phyloP scores from a whole-genome alignment of 345 rosid genomes.

The Gossypium sturtianum region DNA sequence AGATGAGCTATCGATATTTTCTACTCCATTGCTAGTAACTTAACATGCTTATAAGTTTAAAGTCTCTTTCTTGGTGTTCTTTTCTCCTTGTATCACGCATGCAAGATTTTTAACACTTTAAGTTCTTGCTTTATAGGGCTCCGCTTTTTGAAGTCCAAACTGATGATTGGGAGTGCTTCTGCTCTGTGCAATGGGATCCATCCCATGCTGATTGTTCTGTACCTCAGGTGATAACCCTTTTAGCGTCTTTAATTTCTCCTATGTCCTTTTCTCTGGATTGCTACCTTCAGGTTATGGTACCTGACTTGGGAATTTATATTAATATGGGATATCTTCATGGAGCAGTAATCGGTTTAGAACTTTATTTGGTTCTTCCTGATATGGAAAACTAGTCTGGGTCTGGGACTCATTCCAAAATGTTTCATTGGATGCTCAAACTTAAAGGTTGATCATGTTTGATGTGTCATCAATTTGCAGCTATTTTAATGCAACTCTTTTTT shows the following conservation, averaged over 20 bases:
- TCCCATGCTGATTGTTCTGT: constrained; percentile 81
- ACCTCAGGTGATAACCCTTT: constrained; percentile 61
- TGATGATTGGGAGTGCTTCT: constrained; percentile 90
- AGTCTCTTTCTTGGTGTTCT: neutral
- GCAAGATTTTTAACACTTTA: constrained; percentile 4
- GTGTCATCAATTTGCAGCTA: neutral
- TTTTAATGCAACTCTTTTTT: neutral
- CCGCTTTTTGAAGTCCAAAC: constrained; percentile 86
- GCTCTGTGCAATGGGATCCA: constrained; percentile 82
- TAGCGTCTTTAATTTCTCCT: neutral
- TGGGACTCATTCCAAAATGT: neutral
- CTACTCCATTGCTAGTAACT: neutral
- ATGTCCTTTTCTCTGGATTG: neutral
- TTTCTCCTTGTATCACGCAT: neutral
- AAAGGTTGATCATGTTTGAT: neutral
- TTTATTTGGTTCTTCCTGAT: neutral
- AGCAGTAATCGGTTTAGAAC: neutral
- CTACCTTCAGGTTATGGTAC: neutral
- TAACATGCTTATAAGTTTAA: neutral
- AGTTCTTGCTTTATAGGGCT: constrained; percentile 52
- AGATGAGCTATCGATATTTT: neutral
- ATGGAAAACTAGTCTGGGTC: neutral
- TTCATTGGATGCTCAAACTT: neutral
- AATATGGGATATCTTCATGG: neutral
- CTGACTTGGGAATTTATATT: neutral